These are phyloP conservation scores for sweet orange (Citrus sinensis) DNA, from an alignment of 345 rosid genomes.

Conservation along the genomic window DVS_A1.0 CM039169.1:2557001-2557500, in stretches of 20 bases:
- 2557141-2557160: background rate
- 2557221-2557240: slow-evolving; percentile 97
- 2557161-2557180: background rate
- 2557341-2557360: slow-evolving; percentile 5
- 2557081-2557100: slow-evolving; percentile 78
- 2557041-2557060: slow-evolving; percentile 87
- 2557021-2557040: slow-evolving; percentile 92
- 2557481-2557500: slow-evolving; percentile 13
- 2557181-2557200: slow-evolving; percentile 60
- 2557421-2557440: slow-evolving; percentile 95
- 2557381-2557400: slow-evolving; percentile 95
- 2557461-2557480: slow-evolving; percentile 82
- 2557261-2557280: slow-evolving; percentile 5
- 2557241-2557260: slow-evolving; percentile 88
- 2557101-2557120: slow-evolving; percentile 95
- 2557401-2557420: slow-evolving; percentile 90
- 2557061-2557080: slow-evolving; percentile 88
- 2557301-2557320: background rate
- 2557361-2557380: slow-evolving; percentile 89
- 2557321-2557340: background rate
- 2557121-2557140: background rate
- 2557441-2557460: slow-evolving; percentile 99
- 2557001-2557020: slow-evolving; percentile 68
- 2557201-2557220: slow-evolving; percentile 89
- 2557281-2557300: slow-evolving; percentile 1